Base-by-base conservation (phyloP, 129 eudicot genomes). In the Arctium minus region DNA sequence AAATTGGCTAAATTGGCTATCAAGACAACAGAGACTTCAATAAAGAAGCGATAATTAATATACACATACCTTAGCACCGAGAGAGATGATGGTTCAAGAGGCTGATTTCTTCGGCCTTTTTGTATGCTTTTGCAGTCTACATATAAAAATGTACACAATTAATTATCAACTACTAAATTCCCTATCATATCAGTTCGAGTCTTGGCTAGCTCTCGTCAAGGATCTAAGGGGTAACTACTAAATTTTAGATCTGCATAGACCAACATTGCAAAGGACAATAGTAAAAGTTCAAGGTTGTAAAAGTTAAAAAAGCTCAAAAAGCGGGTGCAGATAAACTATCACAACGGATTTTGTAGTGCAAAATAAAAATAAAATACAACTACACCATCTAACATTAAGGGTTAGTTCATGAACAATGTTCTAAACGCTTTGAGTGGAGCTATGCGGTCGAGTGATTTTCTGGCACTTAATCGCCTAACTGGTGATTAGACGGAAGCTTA, bases 221-320 rank as follows among this genome's bases (percentile, higher is more conserved):
- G n/a, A 50, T 50, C 6, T 12, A 50, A 50, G 62, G 62, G 3
- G 62, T 50, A 9, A 11, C 68, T 15, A 17, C 60, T 10, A 60
- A 60, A n/a, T 12, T 15, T 56, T 17, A 60, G 68, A 64, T 64
- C 31, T n/a, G 70, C 31, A 22, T 64, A 64, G 32, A 18, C 70
- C 70, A 64, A 22, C 30, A n/a, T 18, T 7, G 10, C 70, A 64
- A 18, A 64, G 11, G 70, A 64, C 11, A 53, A 53, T 64, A 64
- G 30, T 64, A 64, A n/a, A 64, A 6, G 8, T 81, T 77, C 88
- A 88, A 82, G 83, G 84, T 83, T 36, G 70, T 80, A n/a, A n/a
- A n/a, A n/a, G n/a, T n/a, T n/a, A n/a, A n/a, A 70, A 91, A 84
- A 65, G 71, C 87, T 87, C 89, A 87, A 79, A 89, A 81, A 35